phyloP scores from a whole-genome alignment of 306 rosid genomes.

The Cyclanthera cordifolia region DNA sequence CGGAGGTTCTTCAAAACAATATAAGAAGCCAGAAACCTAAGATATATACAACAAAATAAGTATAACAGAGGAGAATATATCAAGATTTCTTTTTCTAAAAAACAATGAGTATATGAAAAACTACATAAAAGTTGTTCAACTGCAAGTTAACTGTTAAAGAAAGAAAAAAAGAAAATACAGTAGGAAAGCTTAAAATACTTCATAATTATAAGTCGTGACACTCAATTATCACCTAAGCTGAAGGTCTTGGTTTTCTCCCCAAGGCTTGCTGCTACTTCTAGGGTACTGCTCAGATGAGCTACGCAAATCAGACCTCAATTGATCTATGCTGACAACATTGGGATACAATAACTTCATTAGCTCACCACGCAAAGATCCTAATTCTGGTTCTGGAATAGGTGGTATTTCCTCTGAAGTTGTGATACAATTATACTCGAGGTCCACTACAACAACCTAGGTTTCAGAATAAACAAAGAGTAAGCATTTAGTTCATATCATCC shows the following conservation, averaged over 20 bases:
- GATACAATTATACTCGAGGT: constrained; percentile 75
- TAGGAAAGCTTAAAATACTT: constrained; percentile 15
- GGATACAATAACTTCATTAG: constrained; percentile 63
- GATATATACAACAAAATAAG: neutral
- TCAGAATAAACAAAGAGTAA: constrained; percentile 9
- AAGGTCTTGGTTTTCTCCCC: constrained; percentile 95
- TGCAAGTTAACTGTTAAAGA: neutral
- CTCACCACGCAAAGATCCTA: constrained; percentile 62
- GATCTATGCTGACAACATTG: constrained; percentile 84
- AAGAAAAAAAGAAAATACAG: neutral
- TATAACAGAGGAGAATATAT: neutral
- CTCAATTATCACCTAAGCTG: constrained; percentile 70
- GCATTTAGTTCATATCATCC: neutral
- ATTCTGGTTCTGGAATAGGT: constrained; percentile 89
- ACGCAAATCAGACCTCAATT: constrained; percentile 42
- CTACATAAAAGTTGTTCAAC: neutral
- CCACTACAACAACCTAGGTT: constrained; percentile 88
- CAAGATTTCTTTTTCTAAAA: too few relatives aligned
- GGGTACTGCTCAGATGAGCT: constrained; percentile 41
- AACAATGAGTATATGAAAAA: neutral
- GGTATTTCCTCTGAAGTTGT: constrained; percentile 92
- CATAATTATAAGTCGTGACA: constrained; percentile 20
- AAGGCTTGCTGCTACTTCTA: constrained; percentile 53
- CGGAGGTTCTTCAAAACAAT: neutral
- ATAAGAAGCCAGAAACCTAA: neutral